Evolutionary conservation across 768 basidiomycete genomes (phyloP).

Genomic region (Pleurotus sapidus): DNA sequence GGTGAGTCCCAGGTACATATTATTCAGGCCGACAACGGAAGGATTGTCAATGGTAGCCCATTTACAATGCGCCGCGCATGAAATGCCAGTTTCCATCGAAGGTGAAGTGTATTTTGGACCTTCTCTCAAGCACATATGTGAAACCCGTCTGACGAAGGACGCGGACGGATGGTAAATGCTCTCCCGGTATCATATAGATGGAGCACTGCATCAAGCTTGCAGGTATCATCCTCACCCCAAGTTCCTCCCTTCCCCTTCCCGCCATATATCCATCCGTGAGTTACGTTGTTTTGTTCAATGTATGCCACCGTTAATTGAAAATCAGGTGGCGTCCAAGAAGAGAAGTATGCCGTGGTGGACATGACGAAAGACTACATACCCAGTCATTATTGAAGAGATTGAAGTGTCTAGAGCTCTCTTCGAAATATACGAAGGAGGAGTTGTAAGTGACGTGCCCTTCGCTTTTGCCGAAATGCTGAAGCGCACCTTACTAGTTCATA

Average conservation of each 20-base stretch:
- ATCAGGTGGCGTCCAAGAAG: constrained; percentile 65
- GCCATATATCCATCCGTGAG: constrained; percentile 65
- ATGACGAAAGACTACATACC: constrained; percentile 38
- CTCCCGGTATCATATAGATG: background rate
- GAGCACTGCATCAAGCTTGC: background rate
- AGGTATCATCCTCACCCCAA: constrained; percentile 86
- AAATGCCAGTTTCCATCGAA: constrained; percentile 72
- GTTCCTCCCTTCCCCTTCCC: constrained; percentile 74
- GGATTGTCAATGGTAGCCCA: constrained; percentile 47
- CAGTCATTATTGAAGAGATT: constrained; percentile 70
- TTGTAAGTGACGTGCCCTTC: constrained; percentile 42
- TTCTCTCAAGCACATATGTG: constrained; percentile 54
- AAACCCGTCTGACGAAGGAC: constrained; percentile 58
- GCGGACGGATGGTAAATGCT: constrained; percentile 72
- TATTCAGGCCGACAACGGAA: background rate
- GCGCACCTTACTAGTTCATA: constrained; percentile 57
- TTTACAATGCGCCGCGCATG: constrained; percentile 83
- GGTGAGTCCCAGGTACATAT: constrained; percentile 20
- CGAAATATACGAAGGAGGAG: constrained; percentile 86
- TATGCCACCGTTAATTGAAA: background rate
- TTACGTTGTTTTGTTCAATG: background rate
- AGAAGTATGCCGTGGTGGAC: constrained; percentile 74
- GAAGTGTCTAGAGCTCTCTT: constrained; percentile 83
- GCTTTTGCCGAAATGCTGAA: background rate
- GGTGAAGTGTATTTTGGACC: constrained; percentile 77